Evolutionary conservation across 306 rosid species (phyloP).

Genomic region (Cicer judaicum): DNA sequence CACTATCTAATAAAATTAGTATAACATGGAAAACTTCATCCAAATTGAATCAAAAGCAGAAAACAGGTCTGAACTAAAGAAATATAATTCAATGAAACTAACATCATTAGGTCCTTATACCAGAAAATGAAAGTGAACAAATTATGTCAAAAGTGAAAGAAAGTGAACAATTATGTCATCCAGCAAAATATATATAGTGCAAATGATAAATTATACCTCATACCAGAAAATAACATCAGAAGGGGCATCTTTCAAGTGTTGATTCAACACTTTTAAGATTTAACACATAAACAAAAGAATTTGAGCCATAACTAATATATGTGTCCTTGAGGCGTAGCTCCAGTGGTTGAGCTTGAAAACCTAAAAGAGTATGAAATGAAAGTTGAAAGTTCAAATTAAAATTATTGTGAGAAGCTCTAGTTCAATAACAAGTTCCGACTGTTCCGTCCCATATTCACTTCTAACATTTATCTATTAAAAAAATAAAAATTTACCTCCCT

Average conservation of each 20-base stretch:
- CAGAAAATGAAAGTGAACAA: no score
- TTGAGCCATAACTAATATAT: background rate
- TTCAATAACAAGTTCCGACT: no score
- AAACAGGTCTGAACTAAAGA: background rate
- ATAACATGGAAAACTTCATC: constrained; percentile 18
- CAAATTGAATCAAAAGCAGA: constrained; percentile 14
- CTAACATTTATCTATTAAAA: no score
- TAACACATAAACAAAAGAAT: background rate
- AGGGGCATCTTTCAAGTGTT: constrained; percentile 29
- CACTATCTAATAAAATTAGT: background rate
- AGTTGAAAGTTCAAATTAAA: no score
- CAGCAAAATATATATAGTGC: background rate
- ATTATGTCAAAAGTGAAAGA: background rate
- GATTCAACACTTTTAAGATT: constrained; percentile 8
- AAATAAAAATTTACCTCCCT: no score
- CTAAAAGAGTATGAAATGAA: no score
- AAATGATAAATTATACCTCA: constrained; percentile 39
- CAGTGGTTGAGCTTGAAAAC: no score
- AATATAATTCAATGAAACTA: background rate
- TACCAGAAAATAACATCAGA: constrained; percentile 46
- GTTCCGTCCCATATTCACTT: no score
- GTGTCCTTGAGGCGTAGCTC: background rate
- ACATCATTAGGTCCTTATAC: background rate
- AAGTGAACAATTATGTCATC: background rate
- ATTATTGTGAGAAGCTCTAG: no score